These are phyloP conservation scores for Plasmodium vivax DNA, from an alignment of 169 alveolate genomes.

Conservation along the genomic window DNA sequence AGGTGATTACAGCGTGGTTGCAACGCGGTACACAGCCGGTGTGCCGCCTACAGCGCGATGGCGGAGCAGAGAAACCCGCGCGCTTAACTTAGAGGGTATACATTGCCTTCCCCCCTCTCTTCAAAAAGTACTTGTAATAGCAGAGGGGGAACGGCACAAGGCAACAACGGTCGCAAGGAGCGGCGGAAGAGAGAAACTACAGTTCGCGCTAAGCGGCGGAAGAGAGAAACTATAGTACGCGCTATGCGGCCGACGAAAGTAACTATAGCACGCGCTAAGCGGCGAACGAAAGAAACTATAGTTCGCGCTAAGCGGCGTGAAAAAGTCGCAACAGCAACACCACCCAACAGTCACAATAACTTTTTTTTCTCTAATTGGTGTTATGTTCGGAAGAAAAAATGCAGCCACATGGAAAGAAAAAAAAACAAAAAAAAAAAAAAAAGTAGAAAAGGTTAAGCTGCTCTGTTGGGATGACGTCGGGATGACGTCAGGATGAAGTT, in stretches of 20 bases:
- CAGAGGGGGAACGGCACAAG: not conserved
- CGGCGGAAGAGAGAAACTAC: not conserved
- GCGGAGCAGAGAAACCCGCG: not conserved
- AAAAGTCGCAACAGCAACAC: not conserved
- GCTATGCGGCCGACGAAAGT: not conserved
- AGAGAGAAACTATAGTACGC: not conserved
- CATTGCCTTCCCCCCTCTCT: not conserved
- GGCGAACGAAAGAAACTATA: not conserved
- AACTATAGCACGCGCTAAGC: not conserved
- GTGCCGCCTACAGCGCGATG: not conserved
- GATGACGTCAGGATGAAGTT: not conserved
- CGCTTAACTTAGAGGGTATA: not conserved
- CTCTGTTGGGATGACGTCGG: not conserved
- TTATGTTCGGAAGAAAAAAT: not conserved
- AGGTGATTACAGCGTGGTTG: too few relatives aligned
- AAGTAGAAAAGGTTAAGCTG: not conserved
- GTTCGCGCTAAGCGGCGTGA: not conserved
- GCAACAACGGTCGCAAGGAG: not conserved
- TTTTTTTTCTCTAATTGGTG: not conserved
- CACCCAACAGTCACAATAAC: not conserved
- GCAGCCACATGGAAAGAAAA: not conserved
- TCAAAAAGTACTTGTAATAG: not conserved
- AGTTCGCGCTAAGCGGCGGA: not conserved
- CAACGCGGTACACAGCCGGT: not conserved
- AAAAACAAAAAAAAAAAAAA: not conserved